A percentile compares a stretch with the other conserved stretches of the same genome.
These are phyloP conservation scores for Leonotis leonurus DNA, from an alignment of 257 asterid genomes.

Conservation along the genomic window DNA sequence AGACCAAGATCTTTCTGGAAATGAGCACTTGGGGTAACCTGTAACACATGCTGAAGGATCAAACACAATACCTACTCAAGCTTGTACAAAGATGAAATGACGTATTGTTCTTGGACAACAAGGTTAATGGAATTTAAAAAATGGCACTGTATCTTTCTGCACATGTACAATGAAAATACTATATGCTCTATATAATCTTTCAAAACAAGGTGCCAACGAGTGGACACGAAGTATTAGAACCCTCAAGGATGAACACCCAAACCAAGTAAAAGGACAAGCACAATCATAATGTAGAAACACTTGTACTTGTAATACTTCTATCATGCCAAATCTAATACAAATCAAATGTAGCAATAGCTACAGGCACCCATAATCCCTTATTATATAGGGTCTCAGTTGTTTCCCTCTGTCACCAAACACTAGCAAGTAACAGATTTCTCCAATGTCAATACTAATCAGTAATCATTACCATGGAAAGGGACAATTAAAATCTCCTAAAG, in stretches of 20 bases:
- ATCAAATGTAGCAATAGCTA: neutral
- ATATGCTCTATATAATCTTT: neutral
- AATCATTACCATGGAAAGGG: neutral
- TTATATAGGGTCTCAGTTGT: neutral
- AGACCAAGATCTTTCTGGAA: constrained; percentile 53
- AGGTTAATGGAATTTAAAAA: neutral
- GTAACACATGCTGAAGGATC: neutral
- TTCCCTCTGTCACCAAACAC: neutral
- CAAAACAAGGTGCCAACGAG: neutral
- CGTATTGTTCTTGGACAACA: too few relatives aligned
- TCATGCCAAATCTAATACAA: neutral
- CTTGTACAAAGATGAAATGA: too few relatives aligned
- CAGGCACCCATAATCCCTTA: neutral
- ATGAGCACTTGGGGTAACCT: constrained; percentile 48
- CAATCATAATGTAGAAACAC: neutral
- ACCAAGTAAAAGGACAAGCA: neutral
- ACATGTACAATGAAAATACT: neutral
- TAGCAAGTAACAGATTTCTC: neutral
- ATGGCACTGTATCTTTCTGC: neutral
- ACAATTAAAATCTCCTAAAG: neutral
- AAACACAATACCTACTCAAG: neutral
- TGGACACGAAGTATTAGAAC: too few relatives aligned
- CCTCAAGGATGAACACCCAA: too few relatives aligned
- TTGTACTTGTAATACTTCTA: neutral
- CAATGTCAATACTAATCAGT: neutral